Conservation (phyloP, 2,329 filamentous ascomycete genomes). For the Penicillium decumbens region DNA sequence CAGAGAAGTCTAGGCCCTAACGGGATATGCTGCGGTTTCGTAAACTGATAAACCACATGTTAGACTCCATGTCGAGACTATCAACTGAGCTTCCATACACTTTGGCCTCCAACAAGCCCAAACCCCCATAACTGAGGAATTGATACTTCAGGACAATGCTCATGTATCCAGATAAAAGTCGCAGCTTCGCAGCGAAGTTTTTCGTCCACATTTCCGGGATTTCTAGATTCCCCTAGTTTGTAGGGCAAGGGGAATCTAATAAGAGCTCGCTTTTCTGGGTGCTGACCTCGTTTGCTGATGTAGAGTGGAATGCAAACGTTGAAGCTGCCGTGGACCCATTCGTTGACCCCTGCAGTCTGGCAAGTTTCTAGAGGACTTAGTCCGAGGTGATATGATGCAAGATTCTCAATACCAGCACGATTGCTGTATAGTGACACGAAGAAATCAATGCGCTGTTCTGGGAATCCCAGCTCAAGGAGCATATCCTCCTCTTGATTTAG, state of each 20-base stretch:
- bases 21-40: slow-evolving; percentile 12
- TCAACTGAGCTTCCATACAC: slow-evolving; percentile 16
- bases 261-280: slow-evolving; percentile 22
- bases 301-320: slow-evolving; percentile 28
- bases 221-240: slow-evolving; percentile 35
- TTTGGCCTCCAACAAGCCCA: slow-evolving; percentile 29
- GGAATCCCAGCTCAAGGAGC: slow-evolving; percentile 9
- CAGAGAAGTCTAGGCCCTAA: slow-evolving; percentile 18
- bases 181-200: slow-evolving; percentile 43
- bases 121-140: slow-evolving; percentile 29
- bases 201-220: slow-evolving; percentile 45
- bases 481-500: slow-evolving; percentile 16
- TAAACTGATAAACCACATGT: slow-evolving; percentile 9
- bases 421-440: slow-evolving; percentile 10
- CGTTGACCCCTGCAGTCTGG: slow-evolving; percentile 13
- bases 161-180: slow-evolving; percentile 40
- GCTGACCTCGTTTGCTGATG: slow-evolving; percentile 3
- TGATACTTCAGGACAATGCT: slow-evolving; percentile 37
- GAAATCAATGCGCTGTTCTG: slow-evolving; percentile 11
- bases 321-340: slow-evolving; percentile 23
- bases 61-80: not conserved
- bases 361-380: slow-evolving; percentile 18
- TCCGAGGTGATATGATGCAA: slow-evolving; percentile 13
- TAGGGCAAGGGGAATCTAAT: slow-evolving; percentile 27
- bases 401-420: slow-evolving; percentile 6